Evolutionary conservation across 2,329 filamentous ascomycete genomes (phyloP).

Genomic region (Magnaporthiopsis rhizophila): DNA sequence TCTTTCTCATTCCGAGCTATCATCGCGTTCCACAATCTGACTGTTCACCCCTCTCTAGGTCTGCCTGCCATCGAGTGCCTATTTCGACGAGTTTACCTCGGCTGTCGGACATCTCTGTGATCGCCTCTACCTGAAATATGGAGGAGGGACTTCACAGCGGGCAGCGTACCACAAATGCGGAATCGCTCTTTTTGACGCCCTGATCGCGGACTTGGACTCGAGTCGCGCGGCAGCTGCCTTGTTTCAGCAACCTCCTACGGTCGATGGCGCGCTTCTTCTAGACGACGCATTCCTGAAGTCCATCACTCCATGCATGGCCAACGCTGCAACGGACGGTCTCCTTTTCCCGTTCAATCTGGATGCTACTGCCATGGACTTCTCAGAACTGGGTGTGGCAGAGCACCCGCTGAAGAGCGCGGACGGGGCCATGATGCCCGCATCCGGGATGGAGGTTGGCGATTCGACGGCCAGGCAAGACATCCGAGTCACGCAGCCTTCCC

Average conservation of each 20-base stretch:
- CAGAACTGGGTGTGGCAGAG: too few relatives aligned
- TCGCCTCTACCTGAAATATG: slow-evolving; percentile 30
- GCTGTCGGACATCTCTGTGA: slow-evolving; percentile 34
- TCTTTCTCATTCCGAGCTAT: not conserved
- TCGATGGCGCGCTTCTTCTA: too few relatives aligned
- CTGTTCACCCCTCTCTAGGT: slow-evolving; percentile 19
- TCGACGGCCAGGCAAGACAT: too few relatives aligned
- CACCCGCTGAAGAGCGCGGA: too few relatives aligned
- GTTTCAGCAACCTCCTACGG: too few relatives aligned
- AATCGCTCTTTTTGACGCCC: slow-evolving; percentile 30
- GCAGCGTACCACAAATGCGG: slow-evolving; percentile 32
- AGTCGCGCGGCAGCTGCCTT: not conserved
- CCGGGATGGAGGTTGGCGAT: too few relatives aligned
- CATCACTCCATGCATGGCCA: too few relatives aligned
- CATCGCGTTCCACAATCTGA: too few relatives aligned
- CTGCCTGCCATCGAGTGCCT: slow-evolving; percentile 25
- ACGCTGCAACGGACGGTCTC: not conserved
- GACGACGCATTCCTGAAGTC: too few relatives aligned
- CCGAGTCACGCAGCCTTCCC: too few relatives aligned
- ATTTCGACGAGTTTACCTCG: slow-evolving; percentile 34
- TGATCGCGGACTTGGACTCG: slow-evolving; percentile 24
- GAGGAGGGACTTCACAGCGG: slow-evolving; percentile 24
- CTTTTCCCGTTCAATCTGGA: not conserved
- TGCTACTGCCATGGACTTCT: not conserved
- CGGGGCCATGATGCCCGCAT: too few relatives aligned